Conservation (phyloP, 169 alveolate genomes). For the Cryptosporidium ubiquitum region DNA sequence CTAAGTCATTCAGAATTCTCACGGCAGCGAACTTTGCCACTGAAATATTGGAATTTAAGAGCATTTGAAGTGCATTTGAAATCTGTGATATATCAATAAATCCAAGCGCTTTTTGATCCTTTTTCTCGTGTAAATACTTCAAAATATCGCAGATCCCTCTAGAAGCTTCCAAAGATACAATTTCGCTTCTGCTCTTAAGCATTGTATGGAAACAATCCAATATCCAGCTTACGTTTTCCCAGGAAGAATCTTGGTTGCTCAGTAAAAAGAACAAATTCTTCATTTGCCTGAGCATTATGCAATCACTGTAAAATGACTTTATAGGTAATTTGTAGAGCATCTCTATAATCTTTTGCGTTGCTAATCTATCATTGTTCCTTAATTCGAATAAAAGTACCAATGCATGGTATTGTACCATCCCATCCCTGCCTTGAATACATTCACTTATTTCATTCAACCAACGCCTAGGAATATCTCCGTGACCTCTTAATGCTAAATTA, state of each 20-base stretch:
- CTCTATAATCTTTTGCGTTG: constrained; percentile 81
- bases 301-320: constrained; percentile 61
- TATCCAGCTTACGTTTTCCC: constrained; percentile 61
- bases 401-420: constrained; percentile 95
- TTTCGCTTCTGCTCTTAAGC: constrained; percentile 81
- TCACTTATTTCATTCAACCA: constrained; percentile 89
- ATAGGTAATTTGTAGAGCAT: constrained; percentile 61
- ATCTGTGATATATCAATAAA: constrained; percentile 37
- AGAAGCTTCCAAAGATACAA: constrained; percentile 86
- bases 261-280: constrained; percentile 29
- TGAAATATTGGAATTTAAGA: constrained; percentile 84
- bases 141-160: constrained; percentile 80
- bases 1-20: constrained; percentile 83
- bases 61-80: constrained; percentile 80
- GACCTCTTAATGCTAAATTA: constrained; percentile 87
- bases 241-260: constrained; percentile 9
- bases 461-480: constrained; percentile 90
- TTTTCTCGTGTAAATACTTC: constrained; percentile 36
- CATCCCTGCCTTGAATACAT: constrained; percentile 87
- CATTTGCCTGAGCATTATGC: constrained; percentile 71
- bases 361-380: constrained; percentile 87
- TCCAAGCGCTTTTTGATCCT: constrained; percentile 44
- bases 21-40: constrained; percentile 90
- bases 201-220: constrained; percentile 76
- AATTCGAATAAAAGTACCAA: constrained; percentile 91